A percentile compares a stretch with the other conserved stretches of the same genome.
Evolutionary conservation across 2,329 filamentous ascomycete species (phyloP).

Genomic region (Lachnellula cervina): DNA sequence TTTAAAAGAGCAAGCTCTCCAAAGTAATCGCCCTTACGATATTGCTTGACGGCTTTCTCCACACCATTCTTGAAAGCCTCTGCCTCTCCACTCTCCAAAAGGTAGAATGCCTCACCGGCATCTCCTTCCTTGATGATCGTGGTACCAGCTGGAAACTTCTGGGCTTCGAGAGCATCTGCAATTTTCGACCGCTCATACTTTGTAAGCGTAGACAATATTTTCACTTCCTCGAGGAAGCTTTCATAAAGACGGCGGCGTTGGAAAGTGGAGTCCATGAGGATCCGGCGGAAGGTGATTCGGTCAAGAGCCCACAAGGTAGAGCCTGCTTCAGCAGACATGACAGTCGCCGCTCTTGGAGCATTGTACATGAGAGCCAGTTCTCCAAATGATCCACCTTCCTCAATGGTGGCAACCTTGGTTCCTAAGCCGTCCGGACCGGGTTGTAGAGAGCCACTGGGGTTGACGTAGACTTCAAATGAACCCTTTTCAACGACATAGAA

Average conservation of each 20-base stretch:
- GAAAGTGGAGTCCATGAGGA: constrained; percentile 97
- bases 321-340: constrained; percentile 72
- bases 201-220: constrained; percentile 75
- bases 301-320: constrained; percentile 93
- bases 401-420: constrained; percentile 72
- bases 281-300: constrained; percentile 92
- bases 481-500: constrained; percentile 97
- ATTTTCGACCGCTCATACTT: constrained; percentile 96
- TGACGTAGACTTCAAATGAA: constrained; percentile 86
- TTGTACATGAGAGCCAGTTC: constrained; percentile 99
- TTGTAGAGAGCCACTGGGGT: constrained; percentile 69
- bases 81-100: constrained; percentile 82
- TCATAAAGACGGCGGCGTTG: constrained; percentile 96
- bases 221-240: constrained; percentile 90
- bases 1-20: constrained; percentile 91
- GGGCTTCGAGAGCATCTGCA: constrained; percentile 88
- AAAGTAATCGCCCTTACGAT: constrained; percentile 93
- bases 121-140: constrained; percentile 90
- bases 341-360: constrained; percentile 88
- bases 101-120: constrained; percentile 84
- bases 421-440: constrained; percentile 79
- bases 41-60: constrained; percentile 68
- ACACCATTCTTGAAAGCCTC: constrained; percentile 77
- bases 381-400: constrained; percentile 88
- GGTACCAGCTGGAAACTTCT: constrained; percentile 75